Base-by-base conservation (phyloP, 305 asterid genomes). In the Plantago coronopus region DNA sequence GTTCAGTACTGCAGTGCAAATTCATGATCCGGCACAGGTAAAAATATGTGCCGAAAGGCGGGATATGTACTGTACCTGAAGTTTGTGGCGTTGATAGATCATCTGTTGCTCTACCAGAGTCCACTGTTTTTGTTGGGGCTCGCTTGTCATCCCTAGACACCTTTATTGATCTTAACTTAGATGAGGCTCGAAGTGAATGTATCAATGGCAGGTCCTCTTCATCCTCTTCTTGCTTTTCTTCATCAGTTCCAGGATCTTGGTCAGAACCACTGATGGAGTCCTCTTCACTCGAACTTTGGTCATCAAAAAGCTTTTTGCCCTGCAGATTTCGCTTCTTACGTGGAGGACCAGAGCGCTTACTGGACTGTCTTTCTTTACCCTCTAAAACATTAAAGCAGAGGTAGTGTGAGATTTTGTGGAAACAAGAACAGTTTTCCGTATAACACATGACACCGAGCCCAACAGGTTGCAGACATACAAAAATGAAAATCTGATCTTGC, bases 191-290 rank as follows among this genome's bases (percentile, higher is more conserved):
- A 21, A 83, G 20, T 54, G 96, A 78, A 63, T 71, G 80, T 61
- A 81, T 79, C 73, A 85, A 66, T 63, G 90, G 93, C 8, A 69
- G 76, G 16, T 79, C 86, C 48, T 82, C 89, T 23, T 85, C 91
- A 46, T 86, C 90, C 12, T 78, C 87, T 46, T 75, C 78, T 76
- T 69, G 75, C 45, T 78, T 74, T 66, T 74, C 81, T 21, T 81
- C 80, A 29, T 81, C 81, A 43, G 56, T 76, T 46, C 76, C 78
- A 46, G 71, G 81, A 65, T 83, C 96, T 37, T 71, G 88, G 54
- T 89, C 97, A 18, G 95, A 89, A 40, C 78, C 97, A 67, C 89
- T 84, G 63, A 89, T 77, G 38, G 94, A 75, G 65, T 89, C 95
- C 54, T 88, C 95, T 59, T 79, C 98, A 63, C 96, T 84, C 11